Conservation (phyloP, 345 rosid genomes). For the Ceriops tagal region DNA sequence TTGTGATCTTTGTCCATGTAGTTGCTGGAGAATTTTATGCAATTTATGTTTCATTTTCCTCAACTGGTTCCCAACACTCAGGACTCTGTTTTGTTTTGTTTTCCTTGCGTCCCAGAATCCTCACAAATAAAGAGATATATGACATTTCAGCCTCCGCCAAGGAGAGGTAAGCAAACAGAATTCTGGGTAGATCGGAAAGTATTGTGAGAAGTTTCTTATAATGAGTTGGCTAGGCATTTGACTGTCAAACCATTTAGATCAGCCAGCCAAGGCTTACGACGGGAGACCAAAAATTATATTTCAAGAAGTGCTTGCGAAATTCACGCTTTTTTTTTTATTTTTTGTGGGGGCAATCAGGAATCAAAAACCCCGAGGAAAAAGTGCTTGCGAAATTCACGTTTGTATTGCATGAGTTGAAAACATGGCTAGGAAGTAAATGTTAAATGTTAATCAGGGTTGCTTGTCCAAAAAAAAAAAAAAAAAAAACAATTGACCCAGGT, state of each 20-base stretch:
- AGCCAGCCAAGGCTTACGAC: no score
- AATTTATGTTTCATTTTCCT: background rate
- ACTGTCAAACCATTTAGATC: no score
- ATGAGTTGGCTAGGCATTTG: no score
- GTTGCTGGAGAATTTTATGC: no score
- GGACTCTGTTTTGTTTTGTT: background rate
- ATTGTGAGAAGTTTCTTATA: background rate
- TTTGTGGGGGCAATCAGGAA: no score
- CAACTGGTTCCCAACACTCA: background rate
- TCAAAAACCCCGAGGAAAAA: background rate
- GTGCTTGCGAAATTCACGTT: background rate
- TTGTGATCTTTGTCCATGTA: no score
- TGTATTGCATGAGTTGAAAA: background rate
- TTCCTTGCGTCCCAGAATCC: constrained; percentile 38
- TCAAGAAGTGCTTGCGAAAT: no score
- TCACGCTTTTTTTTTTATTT: no score
- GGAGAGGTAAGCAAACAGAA: constrained; percentile 54
- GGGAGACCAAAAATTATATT: no score
- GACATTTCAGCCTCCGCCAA: constrained; percentile 74
- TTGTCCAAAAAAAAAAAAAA: background rate
- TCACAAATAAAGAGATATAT: constrained; percentile 60
- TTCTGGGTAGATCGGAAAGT: background rate
- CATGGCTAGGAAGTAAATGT: background rate
- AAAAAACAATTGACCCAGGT: constrained; percentile 32
- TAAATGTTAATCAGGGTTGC: background rate